Base-by-base conservation (phyloP, 352 stramenopile genomes). In the Phytophthora pseudosyringae region DNA sequence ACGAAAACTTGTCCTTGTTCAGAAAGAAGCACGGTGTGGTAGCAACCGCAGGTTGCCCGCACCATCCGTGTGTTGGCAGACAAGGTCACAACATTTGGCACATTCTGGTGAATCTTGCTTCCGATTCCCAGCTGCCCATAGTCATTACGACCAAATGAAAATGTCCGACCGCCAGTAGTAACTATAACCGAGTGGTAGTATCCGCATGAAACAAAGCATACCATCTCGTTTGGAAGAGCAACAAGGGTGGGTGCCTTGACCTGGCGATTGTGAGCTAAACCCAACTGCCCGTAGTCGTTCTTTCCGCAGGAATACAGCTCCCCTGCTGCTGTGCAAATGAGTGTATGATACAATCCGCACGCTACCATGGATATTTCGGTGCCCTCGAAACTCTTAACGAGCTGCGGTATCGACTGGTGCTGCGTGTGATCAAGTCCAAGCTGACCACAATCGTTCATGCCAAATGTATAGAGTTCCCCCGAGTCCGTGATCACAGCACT, bases 371-470 rank as follows among this genome's bases (percentile, higher is more conserved):
- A 77, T 15, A 93, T 74, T 72, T 93, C 75, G 7, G 86, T 78
- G 2, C 84, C 75, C 40, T 91, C 79, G n/a, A 96, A 63, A 2
- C 69, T 68, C 44, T 90, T 94, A 11, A 95, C 88, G n/a, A 84
- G 64, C 53, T 94, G 86, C 1, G 88, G 87, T 1, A 76, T 82
- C 7, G 82, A 78, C 48, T 90, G 79, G 44, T 94, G 82, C 33
- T 92, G 82, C 10, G 85, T 95, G 52, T 93, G 81, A 58, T 96
- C 87, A 10, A 93, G 69, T 5, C 87, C 88, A 29, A 96, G 75
- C 39, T 96, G 88, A 5, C 88, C 88, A 56, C 87, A 96, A 69
- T 96, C 88, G 31, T 96, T 96, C 87, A 95, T 95, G 11, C 88
- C 89, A 60, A 95, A 97, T 7, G 88, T 92, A 67, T 91, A 97